These are phyloP conservation scores for Neurospora sp. DNA, from an alignment of 495 filamentous ascomycete genomes.

Conservation along the genomic window DNA sequence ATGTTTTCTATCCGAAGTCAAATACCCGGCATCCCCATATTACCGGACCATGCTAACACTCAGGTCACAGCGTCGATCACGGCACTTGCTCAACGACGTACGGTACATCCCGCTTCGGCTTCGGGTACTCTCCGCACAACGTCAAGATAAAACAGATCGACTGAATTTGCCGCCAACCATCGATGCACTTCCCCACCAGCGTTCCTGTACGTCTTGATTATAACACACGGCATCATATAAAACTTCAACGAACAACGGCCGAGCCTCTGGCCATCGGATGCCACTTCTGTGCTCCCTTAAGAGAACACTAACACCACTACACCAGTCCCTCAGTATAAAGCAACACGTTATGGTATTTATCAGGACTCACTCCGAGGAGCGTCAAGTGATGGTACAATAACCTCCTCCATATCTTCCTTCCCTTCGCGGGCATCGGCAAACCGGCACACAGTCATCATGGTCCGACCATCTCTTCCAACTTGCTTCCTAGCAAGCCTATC, in stretches of 20 bases:
- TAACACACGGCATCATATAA: background rate
- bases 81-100: background rate
- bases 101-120: background rate
- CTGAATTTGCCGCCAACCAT: background rate
- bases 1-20: background rate
- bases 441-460: too few species aligned
- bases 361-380: background rate
- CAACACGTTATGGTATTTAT: background rate
- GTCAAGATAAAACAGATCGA: background rate
- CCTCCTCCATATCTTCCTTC: background rate
- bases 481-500: background rate
- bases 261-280: background rate
- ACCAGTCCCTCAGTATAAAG: background rate
- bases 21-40: background rate
- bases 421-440: too few species aligned
- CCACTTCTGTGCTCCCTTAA: background rate
- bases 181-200: background rate
- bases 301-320: background rate
- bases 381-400: background rate
- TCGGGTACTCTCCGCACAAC: background rate
- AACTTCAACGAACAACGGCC: background rate
- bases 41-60: background rate
- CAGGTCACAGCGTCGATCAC: background rate
- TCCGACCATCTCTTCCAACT: background rate
- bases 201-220: background rate